Percentiles rank a stretch among this genome's conserved stretches.
These are phyloP conservation scores for Acanthochlamys bracteata DNA, from an alignment of 106 monocot genomes.

Conservation along the genomic window DNA sequence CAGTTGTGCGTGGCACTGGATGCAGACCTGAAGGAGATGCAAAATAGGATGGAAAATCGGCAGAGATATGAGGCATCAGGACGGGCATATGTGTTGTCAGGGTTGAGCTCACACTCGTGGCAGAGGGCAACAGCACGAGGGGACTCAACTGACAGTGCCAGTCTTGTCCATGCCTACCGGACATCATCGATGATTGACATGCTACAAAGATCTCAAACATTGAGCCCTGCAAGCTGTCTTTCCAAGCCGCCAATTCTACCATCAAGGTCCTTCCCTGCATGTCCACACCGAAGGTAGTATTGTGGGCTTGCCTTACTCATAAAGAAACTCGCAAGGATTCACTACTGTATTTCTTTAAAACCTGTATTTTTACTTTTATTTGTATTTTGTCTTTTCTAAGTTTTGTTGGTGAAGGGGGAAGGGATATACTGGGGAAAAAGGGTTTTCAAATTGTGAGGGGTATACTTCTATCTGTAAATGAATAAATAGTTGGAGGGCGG, in stretches of 20 bases:
- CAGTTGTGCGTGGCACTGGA: constrained; percentile 11
- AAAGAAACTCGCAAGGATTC: neutral
- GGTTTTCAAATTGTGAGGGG: constrained; percentile 4
- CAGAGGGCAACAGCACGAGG: constrained; percentile 30
- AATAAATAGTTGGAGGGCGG: constrained; percentile 10
- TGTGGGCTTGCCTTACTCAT: neutral
- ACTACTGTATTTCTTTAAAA: neutral
- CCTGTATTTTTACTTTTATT: constrained; percentile 4
- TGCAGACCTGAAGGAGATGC: constrained; percentile 28
- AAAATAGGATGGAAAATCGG: constrained; percentile 23
- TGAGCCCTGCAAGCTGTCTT: neutral
- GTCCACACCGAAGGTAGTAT: constrained; percentile 5
- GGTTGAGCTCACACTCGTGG: constrained; percentile 28
- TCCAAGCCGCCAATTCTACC: neutral
- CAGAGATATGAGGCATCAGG: constrained; percentile 23
- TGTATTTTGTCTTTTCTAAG: neutral
- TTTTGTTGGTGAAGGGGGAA: neutral
- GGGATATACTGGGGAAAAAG: constrained; percentile 1
- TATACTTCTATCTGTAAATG: constrained; percentile 12
- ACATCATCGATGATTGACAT: constrained; percentile 29
- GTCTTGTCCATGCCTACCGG: constrained; percentile 18
- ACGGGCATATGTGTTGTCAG: constrained; percentile 25
- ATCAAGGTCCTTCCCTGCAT: constrained; percentile 10
- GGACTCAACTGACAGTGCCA: constrained; percentile 14
- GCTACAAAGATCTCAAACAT: constrained; percentile 23